A percentile compares a stretch with the other conserved stretches of the same genome.
phyloP scores from a whole-genome alignment of 768 basidiomycete species.

The Kwoniella newhampshirensis region DNA sequence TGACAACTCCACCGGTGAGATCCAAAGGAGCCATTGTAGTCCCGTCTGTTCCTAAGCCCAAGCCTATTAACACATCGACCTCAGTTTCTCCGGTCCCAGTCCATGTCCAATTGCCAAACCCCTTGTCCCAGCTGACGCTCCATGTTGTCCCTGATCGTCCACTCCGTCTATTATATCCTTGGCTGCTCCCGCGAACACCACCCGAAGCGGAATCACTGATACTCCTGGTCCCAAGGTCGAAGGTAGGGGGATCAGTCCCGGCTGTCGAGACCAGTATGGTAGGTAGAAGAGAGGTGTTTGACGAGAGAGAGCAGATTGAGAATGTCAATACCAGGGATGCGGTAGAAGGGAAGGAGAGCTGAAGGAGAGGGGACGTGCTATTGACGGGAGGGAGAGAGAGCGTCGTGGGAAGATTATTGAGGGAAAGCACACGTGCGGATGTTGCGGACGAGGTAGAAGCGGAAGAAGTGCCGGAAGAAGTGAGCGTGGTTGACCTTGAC shows the following conservation, averaged over 20 bases:
- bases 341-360: constrained; percentile 26
- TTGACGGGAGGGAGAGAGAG: constrained; percentile 33
- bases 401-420: constrained; percentile 22
- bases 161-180: constrained; percentile 25
- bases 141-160: constrained; percentile 23
- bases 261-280: constrained; percentile 28
- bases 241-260: constrained; percentile 6
- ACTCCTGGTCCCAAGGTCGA: constrained; percentile 17
- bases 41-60: constrained; percentile 23
- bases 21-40: neutral
- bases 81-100: constrained; percentile 8
- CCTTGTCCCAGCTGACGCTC: constrained; percentile 36
- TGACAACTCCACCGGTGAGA: constrained; percentile 24
- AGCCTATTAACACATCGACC: constrained; percentile 24
- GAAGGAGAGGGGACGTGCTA: constrained; percentile 14
- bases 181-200: constrained; percentile 9
- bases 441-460: constrained; percentile 8
- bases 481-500: too few species aligned
- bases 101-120: constrained; percentile 51
- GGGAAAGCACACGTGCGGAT: constrained; percentile 14
- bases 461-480: constrained; percentile 6
- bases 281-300: constrained; percentile 33
- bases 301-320: constrained; percentile 43
- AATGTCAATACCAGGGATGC: constrained; percentile 39
- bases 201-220: constrained; percentile 25